Conservation (phyloP, 805 yeast species). For the Ogataea corticis region DNA sequence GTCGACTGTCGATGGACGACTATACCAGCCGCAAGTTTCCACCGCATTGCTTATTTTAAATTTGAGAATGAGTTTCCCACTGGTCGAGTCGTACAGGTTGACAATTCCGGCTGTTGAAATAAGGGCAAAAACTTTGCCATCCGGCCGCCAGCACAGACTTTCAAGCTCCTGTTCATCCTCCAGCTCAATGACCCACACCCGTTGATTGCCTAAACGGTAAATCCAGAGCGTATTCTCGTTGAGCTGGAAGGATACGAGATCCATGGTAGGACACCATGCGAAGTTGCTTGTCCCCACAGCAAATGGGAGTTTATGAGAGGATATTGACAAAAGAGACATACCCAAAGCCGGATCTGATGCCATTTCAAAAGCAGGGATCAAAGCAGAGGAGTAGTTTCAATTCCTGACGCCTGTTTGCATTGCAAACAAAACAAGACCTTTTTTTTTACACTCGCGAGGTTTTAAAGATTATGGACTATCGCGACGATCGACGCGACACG, state of each 20-base stretch:
- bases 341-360: not conserved
- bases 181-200: constrained; percentile 34
- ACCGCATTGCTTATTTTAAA: constrained; percentile 18
- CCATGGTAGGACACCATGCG: constrained; percentile 38
- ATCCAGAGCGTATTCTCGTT: constrained; percentile 31
- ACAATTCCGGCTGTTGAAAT: constrained; percentile 25
- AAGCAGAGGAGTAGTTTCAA: no score
- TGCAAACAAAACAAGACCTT: no score
- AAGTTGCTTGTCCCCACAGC: constrained; percentile 20
- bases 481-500: constrained; percentile 8
- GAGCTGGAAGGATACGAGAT: constrained; percentile 31
- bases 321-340: constrained; percentile 6
- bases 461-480: no score
- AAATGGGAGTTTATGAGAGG: constrained; percentile 22
- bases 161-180: constrained; percentile 22
- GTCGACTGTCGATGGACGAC: constrained; percentile 14
- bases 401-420: not conserved
- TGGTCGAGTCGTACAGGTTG: constrained; percentile 31
- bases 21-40: constrained; percentile 26
- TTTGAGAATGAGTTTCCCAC: constrained; percentile 28
- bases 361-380: not conserved
- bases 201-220: constrained; percentile 33
- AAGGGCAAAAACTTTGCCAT: constrained; percentile 34
- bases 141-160: constrained; percentile 32
- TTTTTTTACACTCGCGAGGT: no score